Base-by-base conservation (phyloP, 2,329 filamentous ascomycete species). In the Boeremia lycopersici region DNA sequence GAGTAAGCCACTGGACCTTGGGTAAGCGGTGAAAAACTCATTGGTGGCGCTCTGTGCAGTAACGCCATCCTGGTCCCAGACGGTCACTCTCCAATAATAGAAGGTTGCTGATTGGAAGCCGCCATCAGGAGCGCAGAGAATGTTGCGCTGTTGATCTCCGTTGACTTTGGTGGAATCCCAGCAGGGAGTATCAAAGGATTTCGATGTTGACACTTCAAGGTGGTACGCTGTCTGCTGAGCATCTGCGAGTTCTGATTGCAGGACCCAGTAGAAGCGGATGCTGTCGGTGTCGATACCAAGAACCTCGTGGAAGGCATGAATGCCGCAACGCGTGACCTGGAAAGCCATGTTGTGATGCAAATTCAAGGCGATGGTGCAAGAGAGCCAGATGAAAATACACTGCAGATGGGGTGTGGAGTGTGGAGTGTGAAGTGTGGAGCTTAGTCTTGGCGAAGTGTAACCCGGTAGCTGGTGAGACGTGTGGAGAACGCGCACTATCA, bases 11-110 rank as follows among this genome's bases (percentile, higher is more conserved):
- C 63, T 68, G 7, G 67, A 71, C 41, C 72, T 63, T 10, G 75
- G 73, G 33, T 77, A 77, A 3, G 75, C 71, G 1, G 74, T 76
- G 59, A 76, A 78, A 51, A 77, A 76, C 41, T 74, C 69, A 28
- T 76, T 73, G 13, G 63, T 23, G 0, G 56, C 36, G 40, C 72
- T 72, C 6, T 53, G 60, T 1, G 60, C 60, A n/a, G 55, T 29
- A 7, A 63, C 55, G 2, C 62, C 72, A 56, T 73, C 41, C 26
- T 71, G 64, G n/a, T 76, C 71, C 74, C 74, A 77, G 4, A 76
- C 61, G 4, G 67, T 72, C 2, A 76, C 71, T 15, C 59, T 65
- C 75, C 75, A 77, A 56, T 71, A 71, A 49, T 77, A 70, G 48
- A 68, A 65, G 1, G 67, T 68, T 2, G 73, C 72, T 2, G 75